Conservation (phyloP, 371 early-diverging fungal genomes). For the Syncephalis plumigaleata region DNA sequence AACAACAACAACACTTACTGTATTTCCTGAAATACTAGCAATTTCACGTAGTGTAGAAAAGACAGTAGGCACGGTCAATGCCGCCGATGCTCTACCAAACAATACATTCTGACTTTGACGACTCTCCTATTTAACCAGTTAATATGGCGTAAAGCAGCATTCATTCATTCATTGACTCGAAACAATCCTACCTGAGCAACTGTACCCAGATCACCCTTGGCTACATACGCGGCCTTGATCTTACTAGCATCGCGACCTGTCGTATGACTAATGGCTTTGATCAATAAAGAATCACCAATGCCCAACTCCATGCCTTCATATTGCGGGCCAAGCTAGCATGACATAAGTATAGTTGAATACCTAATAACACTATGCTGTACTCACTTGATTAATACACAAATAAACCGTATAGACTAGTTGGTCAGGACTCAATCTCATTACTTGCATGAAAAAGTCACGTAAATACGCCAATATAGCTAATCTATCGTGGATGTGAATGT, state of each 20-base stretch:
- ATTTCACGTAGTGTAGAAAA: conserved; percentile 81
- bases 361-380: not conserved
- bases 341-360: not conserved
- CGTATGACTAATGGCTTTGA: conserved; percentile 86
- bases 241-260: conserved; percentile 57
- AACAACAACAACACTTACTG: conserved; percentile 29
- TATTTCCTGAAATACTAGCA: conserved; percentile 60
- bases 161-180: not conserved
- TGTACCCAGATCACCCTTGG: conserved; percentile 81
- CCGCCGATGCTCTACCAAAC: conserved; percentile 48
- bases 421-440: conserved; percentile 51
- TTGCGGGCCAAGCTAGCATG: conserved; percentile 67
- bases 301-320: conserved; percentile 94
- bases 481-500: too few relatives aligned
- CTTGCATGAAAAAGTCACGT: conserved; percentile 52
- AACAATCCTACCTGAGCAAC: conserved; percentile 53
- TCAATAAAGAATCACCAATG: conserved; percentile 83
- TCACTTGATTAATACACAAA: conserved; percentile 81
- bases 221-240: conserved; percentile 62
- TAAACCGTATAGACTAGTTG: conserved; percentile 64
- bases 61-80: conserved; percentile 64
- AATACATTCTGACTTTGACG: conserved; percentile 57
- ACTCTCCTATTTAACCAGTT: conserved; percentile 36
- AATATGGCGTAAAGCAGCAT: too few relatives aligned
- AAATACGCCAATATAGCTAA: conserved; percentile 12